Base-by-base conservation (phyloP, 495 filamentous ascomycete species). In the Lophium mytilinum region DNA sequence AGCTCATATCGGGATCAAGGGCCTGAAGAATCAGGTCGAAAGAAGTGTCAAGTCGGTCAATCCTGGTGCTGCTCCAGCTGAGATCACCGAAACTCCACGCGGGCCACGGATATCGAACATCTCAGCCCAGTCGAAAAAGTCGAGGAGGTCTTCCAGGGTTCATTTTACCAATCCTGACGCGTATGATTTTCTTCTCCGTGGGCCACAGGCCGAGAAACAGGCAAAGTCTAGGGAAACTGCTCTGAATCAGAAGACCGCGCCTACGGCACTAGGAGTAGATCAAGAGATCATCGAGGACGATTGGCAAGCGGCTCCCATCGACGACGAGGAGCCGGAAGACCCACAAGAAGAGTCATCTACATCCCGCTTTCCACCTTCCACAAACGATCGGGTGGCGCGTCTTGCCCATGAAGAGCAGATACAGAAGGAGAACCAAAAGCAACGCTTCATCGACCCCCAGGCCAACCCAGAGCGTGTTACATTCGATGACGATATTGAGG, bases 371-470 rank as follows among this genome's bases (percentile, higher is more conserved):
- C 57, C 60, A 19, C 37, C 36, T 24, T 52, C 64, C 33, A 51
- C 42, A 47, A 66, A 42, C 35, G 55, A 52, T 40, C 41, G 19
- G 9, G 49, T 47, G 19, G 67, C 37, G 42, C 14, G 39, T 24
- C 24, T 52, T 14, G 58, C 49, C 9, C 45, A 53, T 43, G 58
- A 64, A 30, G 64, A 66, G 36, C 69, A 67, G 52, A 65, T 69
- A 30, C 66, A 70, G 30, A 62, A 57, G 50, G 51, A 56, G 39
- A 57, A 58, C 21, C 53, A 60, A 36, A 56, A 61, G 21, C 34
- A 39, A 46, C 53, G 52, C 1, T 68, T 78, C 12, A 53, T 73
- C 14, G 76, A 78, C 61, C 66, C 50, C 9, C 75, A 79, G 53
- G 40, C 57, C 3, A 58, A 67, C 56, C 74, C 72, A 11, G 40